These are phyloP conservation scores for Colletotrichum orbiculare DNA, from an alignment of 2,329 filamentous ascomycete species.

Conservation along the genomic window DNA sequence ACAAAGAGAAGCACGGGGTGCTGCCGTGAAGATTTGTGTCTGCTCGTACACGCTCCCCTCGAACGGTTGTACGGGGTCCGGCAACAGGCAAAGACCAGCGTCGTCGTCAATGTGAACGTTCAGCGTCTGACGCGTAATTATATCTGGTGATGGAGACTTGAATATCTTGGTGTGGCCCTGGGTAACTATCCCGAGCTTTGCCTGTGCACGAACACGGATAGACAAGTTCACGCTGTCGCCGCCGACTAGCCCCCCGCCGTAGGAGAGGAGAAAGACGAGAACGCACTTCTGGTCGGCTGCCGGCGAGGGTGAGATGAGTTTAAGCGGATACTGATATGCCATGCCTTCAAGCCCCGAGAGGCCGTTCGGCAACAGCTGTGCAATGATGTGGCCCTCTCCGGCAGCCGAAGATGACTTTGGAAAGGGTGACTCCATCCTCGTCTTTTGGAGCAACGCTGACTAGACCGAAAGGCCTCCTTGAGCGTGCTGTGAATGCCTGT, in stretches of 20 bases:
- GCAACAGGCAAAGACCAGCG: slow-evolving; percentile 75
- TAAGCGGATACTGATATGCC: slow-evolving; percentile 93
- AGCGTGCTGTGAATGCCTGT: background rate
- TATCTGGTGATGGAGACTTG: slow-evolving; percentile 72
- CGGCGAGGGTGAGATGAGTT: slow-evolving; percentile 85
- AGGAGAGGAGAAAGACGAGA: slow-evolving; percentile 90
- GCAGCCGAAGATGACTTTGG: slow-evolving; percentile 77
- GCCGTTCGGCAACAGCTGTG: slow-evolving; percentile 76
- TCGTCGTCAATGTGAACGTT: slow-evolving; percentile 60
- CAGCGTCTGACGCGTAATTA: slow-evolving; percentile 69
- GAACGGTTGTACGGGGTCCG: slow-evolving; percentile 95
- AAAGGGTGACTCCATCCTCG: slow-evolving; percentile 75
- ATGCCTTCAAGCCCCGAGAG: slow-evolving; percentile 79
- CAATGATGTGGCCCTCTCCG: slow-evolving; percentile 82
- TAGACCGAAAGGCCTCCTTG: background rate
- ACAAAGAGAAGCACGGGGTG: slow-evolving; percentile 72
- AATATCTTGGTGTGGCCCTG: slow-evolving; percentile 96
- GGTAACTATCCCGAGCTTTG: slow-evolving; percentile 75
- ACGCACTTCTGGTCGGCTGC: slow-evolving; percentile 73
- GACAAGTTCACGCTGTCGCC: slow-evolving; percentile 84
- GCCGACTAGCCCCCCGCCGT: slow-evolving; percentile 91
- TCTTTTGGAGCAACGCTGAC: background rate
- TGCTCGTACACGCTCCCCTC: slow-evolving; percentile 86
- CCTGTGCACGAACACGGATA: slow-evolving; percentile 71
- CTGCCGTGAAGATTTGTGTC: slow-evolving; percentile 78